These are phyloP conservation scores for Vitis rotundifolia DNA, from an alignment of 164 flowering plant genomes.

Conservation along the genomic window DNA sequence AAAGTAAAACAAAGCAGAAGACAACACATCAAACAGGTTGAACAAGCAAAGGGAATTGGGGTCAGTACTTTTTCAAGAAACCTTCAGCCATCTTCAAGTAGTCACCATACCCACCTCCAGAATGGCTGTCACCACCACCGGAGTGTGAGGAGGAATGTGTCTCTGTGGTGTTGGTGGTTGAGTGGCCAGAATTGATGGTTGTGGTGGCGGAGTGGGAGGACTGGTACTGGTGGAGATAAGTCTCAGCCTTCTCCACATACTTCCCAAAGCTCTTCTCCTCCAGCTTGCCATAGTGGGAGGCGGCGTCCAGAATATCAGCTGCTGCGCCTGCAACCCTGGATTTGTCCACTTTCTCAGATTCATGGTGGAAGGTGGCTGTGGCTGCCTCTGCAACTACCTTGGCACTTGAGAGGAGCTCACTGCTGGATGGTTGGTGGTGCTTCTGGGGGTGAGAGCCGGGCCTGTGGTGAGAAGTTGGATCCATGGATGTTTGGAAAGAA, in stretches of 20 bases:
- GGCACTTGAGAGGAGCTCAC: conserved; percentile 52
- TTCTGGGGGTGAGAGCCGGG: background rate
- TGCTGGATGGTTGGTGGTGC: conserved; percentile 25
- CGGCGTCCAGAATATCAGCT: conserved; percentile 46
- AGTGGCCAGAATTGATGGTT: conserved; percentile 9
- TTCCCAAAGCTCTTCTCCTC: conserved; percentile 39
- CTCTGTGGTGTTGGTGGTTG: conserved; percentile 12
- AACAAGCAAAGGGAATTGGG: background rate
- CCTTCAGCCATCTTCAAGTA: conserved; percentile 55
- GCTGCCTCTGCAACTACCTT: conserved; percentile 55
- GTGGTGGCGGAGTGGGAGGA: conserved; percentile 28
- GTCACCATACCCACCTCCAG: conserved; percentile 42
- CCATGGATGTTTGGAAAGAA: too few relatives aligned
- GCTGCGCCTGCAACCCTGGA: conserved; percentile 50
- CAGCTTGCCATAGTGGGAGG: conserved; percentile 44
- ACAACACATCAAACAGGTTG: background rate
- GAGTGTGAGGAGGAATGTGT: conserved; percentile 4
- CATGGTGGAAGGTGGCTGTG: conserved; percentile 20
- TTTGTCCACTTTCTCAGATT: conserved; percentile 36
- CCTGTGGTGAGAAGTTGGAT: background rate
- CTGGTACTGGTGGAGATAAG: conserved; percentile 43
- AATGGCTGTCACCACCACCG: conserved; percentile 9
- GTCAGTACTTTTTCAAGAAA: conserved; percentile 35
- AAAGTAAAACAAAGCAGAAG: background rate
- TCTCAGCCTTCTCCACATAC: conserved; percentile 50